phyloP scores from a whole-genome alignment of 352 stramenopile genomes.

The Globisporangium recalcitrans region DNA sequence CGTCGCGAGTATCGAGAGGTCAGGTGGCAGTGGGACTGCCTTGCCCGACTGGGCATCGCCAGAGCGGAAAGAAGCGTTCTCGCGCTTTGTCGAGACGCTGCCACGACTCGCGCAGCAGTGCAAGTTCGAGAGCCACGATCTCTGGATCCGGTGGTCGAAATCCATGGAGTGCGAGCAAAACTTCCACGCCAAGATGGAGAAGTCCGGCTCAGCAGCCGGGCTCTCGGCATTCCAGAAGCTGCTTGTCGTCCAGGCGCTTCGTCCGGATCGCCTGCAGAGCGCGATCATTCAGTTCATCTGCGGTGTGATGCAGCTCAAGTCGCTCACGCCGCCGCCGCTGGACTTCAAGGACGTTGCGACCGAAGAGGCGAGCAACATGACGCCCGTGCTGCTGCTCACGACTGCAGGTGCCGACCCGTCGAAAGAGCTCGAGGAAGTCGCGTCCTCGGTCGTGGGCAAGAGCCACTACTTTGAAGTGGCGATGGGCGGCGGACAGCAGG shows the following conservation, averaged over 20 bases:
- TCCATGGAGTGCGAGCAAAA: constrained; percentile 85
- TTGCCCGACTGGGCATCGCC: constrained; percentile 75
- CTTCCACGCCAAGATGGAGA: constrained; percentile 89
- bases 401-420: constrained; percentile 92
- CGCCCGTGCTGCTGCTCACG: constrained; percentile 89
- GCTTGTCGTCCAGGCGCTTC: constrained; percentile 89
- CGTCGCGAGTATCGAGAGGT: constrained; percentile 33
- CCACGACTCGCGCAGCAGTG: constrained; percentile 61
- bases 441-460: constrained; percentile 72
- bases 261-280: constrained; percentile 87
- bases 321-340: constrained; percentile 74
- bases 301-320: constrained; percentile 82
- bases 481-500: constrained; percentile 94
- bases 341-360: constrained; percentile 67
- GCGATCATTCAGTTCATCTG: constrained; percentile 90
- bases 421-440: constrained; percentile 92
- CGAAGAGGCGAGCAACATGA: constrained; percentile 69
- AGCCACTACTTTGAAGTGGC: constrained; percentile 91
- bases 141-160: constrained; percentile 90
- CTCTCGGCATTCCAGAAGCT: constrained; percentile 91
- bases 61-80: constrained; percentile 86
- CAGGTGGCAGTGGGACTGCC: not conserved
- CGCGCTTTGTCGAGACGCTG: constrained; percentile 66
- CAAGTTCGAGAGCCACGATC: constrained; percentile 76
- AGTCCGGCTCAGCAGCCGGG: constrained; percentile 28